Percentiles rank a stretch among this genome's conserved stretches.
These are phyloP conservation scores for Herpetospermum pedunculosum DNA, from an alignment of 306 rosid genomes.

Conservation along the genomic window DNA sequence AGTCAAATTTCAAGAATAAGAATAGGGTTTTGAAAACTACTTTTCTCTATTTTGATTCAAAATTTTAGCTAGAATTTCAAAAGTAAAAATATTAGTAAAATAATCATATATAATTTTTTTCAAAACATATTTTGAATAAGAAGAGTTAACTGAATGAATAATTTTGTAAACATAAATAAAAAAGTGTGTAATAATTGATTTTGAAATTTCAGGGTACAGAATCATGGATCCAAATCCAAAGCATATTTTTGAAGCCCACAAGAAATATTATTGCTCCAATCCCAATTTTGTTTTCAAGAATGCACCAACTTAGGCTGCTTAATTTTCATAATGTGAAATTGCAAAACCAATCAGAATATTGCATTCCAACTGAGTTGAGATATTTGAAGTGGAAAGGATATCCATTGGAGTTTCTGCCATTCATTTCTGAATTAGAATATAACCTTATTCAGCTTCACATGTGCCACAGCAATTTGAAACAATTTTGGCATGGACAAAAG, in stretches of 20 bases:
- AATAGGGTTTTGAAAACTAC: too few relatives aligned
- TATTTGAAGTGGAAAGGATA: neutral
- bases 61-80: too few relatives aligned
- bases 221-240: conserved; percentile 2
- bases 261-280: neutral
- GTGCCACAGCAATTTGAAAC: neutral
- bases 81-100: too few relatives aligned
- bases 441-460: conserved; percentile 9
- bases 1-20: too few relatives aligned
- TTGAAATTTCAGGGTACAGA: neutral
- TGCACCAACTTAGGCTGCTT: conserved; percentile 13
- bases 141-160: too few relatives aligned
- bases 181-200: too few relatives aligned
- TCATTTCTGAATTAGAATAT: too few relatives aligned
- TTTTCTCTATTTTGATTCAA: too few relatives aligned
- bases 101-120: too few relatives aligned
- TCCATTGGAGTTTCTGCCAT: too few relatives aligned
- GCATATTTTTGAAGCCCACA: neutral
- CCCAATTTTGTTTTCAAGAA: conserved; percentile 15
- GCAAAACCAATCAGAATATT: neutral
- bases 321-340: neutral
- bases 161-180: too few relatives aligned
- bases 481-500: conserved; percentile 5
- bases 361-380: conserved; percentile 5
- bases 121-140: too few relatives aligned